Conservation (phyloP, 148 eudicot species). For the Vaccinium darrowii region DNA sequence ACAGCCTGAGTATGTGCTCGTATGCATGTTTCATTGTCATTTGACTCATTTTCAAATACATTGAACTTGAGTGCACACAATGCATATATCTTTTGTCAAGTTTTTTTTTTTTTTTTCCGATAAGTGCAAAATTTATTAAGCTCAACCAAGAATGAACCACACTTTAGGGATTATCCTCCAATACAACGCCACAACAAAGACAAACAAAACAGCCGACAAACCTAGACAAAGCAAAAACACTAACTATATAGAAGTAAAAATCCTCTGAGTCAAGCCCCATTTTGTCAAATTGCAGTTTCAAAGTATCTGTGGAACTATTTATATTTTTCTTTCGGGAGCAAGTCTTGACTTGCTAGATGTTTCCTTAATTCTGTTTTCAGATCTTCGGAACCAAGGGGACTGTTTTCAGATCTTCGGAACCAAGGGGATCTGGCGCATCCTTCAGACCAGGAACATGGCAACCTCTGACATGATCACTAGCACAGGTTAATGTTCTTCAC, state of each 20-base stretch:
- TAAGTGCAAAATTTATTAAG: no score
- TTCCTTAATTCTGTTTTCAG: conserved; percentile 39
- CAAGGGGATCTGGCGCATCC: conserved; percentile 75
- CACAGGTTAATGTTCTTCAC: not conserved
- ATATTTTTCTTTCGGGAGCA: not conserved
- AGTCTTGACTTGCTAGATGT: not conserved
- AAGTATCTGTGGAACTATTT: not conserved
- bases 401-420: no score
- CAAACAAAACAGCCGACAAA: no score
- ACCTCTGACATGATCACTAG: conserved; percentile 64
- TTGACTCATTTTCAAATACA: not conserved
- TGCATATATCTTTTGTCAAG: no score
- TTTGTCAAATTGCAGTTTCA: no score
- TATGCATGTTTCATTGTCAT: not conserved
- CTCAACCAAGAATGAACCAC: no score
- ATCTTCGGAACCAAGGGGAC: conserved; percentile 77
- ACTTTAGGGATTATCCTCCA: no score
- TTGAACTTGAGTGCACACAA: not conserved
- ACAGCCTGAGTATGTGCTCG: conserved; percentile 46
- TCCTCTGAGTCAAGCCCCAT: no score
- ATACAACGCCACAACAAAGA: no score
- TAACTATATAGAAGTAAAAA: no score
- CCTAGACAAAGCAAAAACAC: no score
- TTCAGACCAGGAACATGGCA: conserved; percentile 95
- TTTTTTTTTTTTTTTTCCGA: no score